Conservation (phyloP, 1,284 basidiomycete genomes). For the Cutaneotrichosporon mucoides region DNA sequence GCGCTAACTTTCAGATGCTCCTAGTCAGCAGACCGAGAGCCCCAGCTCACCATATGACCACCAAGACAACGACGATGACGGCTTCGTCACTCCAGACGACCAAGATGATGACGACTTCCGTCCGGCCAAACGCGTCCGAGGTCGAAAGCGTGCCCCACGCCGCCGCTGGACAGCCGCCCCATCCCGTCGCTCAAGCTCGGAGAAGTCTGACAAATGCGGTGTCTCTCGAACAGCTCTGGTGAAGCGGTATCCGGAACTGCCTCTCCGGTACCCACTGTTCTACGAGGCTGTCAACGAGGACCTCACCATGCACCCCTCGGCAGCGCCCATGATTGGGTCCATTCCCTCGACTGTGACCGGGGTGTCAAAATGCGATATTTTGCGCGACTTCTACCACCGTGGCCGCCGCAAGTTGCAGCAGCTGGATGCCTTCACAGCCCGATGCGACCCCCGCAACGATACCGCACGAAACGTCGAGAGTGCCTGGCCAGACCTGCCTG, state of each 20-base stretch:
- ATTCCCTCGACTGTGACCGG: constrained; percentile 39
- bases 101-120: constrained; percentile 41
- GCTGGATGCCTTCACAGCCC: constrained; percentile 42
- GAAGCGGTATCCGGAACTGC: constrained; percentile 35
- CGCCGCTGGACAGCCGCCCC: background rate
- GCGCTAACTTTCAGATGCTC: background rate
- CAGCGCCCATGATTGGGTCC: constrained; percentile 46
- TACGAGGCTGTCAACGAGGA: constrained; percentile 45
- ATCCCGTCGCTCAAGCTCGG: too few relatives aligned
- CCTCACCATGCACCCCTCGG: constrained; percentile 42
- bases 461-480: background rate
- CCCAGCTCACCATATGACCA: background rate
- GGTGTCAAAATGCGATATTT: constrained; percentile 42
- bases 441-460: constrained; percentile 31
- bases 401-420: constrained; percentile 42
- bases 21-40: background rate
- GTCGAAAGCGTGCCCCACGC: background rate
- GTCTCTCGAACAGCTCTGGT: constrained; percentile 17
- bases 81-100: background rate
- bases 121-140: constrained; percentile 20
- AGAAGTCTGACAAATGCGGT: too few relatives aligned
- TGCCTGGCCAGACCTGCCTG: constrained; percentile 37
- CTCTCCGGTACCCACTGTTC: constrained; percentile 44
- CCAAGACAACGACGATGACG: background rate
- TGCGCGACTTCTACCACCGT: constrained; percentile 41